These are phyloP conservation scores for Tuber aestivum DNA, from an alignment of 495 filamentous ascomycete species.

Conservation along the genomic window DNA sequence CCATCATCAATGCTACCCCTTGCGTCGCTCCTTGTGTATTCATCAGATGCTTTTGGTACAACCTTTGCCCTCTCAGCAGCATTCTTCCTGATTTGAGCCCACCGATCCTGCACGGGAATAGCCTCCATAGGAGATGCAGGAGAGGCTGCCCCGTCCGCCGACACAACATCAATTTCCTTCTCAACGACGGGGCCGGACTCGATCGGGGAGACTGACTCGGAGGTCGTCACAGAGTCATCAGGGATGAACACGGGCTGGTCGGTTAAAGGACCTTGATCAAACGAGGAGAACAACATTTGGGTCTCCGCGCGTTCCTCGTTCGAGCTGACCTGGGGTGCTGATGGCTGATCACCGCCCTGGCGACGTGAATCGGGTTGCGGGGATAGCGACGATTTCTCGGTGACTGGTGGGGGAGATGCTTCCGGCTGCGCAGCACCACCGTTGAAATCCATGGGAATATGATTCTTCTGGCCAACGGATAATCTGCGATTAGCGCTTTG, in stretches of 20 bases:
- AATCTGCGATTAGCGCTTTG: slow-evolving; percentile 20
- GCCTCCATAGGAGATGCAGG: slow-evolving; percentile 46
- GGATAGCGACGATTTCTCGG: background rate
- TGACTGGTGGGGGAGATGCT: background rate
- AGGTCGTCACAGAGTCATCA: slow-evolving; percentile 52
- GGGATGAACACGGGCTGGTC: slow-evolving; percentile 84
- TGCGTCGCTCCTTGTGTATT: slow-evolving; percentile 43
- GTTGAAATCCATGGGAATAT: slow-evolving; percentile 24
- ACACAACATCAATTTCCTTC: slow-evolving; percentile 18
- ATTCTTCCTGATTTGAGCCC: slow-evolving; percentile 93
- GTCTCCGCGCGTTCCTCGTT: slow-evolving; percentile 61
- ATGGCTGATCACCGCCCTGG: background rate
- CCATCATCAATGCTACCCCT: slow-evolving; percentile 59
- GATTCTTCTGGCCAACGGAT: slow-evolving; percentile 33
- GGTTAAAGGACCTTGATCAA: slow-evolving; percentile 80
- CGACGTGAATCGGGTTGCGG: background rate
- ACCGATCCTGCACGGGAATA: slow-evolving; percentile 60
- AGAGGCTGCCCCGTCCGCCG: slow-evolving; percentile 34
- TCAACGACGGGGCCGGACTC: slow-evolving; percentile 20
- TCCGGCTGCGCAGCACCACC: slow-evolving; percentile 14
- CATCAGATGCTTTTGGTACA: slow-evolving; percentile 30
- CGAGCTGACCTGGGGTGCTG: slow-evolving; percentile 44
- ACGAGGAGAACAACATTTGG: slow-evolving; percentile 70
- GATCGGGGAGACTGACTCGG: slow-evolving; percentile 22
- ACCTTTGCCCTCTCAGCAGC: slow-evolving; percentile 67